A percentile compares a stretch with the other conserved stretches of the same genome.
Evolutionary conservation across 75 land plant species (phyloP).

Genomic region (Pseudotsuga menziesii): DNA sequence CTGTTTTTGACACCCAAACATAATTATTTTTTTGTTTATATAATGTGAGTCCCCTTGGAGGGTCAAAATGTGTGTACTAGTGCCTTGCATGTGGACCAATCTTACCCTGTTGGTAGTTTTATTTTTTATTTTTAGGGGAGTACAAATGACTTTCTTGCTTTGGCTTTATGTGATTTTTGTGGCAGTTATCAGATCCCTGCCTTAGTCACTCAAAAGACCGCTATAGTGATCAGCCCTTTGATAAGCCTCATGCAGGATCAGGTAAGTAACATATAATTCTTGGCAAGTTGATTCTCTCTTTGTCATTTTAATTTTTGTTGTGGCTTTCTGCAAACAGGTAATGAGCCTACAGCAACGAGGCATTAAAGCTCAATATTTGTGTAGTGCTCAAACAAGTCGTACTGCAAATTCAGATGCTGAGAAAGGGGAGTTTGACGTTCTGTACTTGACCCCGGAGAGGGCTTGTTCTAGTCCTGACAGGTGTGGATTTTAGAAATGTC

Average conservation of each 20-base stretch:
- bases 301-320: background rate
- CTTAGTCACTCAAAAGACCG: conserved; percentile 57
- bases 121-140: too few relatives aligned
- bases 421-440: conserved; percentile 48
- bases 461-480: conserved; percentile 44
- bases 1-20: too few relatives aligned
- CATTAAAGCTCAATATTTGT: conserved; percentile 68
- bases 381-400: conserved; percentile 48
- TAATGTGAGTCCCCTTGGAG: too few relatives aligned
- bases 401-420: conserved; percentile 38
- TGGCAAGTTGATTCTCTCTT: background rate
- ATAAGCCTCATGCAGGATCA: conserved; percentile 92
- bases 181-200: conserved; percentile 83
- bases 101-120: too few relatives aligned
- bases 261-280: conserved; percentile 27
- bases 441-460: conserved; percentile 87
- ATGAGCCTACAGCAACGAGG: conserved; percentile 74
- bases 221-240: conserved; percentile 76
- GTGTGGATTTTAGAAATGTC: conserved; percentile 16
- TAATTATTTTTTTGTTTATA: too few relatives aligned
- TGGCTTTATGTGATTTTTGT: too few relatives aligned
- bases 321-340: conserved; percentile 35
- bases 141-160: too few relatives aligned
- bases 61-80: too few relatives aligned
- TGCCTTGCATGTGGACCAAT: too few relatives aligned